Percentiles rank a stretch among this genome's conserved stretches.
These are phyloP conservation scores for Termitomyces sp. DNA, from an alignment of 768 basidiomycete genomes.

Conservation along the genomic window DNA sequence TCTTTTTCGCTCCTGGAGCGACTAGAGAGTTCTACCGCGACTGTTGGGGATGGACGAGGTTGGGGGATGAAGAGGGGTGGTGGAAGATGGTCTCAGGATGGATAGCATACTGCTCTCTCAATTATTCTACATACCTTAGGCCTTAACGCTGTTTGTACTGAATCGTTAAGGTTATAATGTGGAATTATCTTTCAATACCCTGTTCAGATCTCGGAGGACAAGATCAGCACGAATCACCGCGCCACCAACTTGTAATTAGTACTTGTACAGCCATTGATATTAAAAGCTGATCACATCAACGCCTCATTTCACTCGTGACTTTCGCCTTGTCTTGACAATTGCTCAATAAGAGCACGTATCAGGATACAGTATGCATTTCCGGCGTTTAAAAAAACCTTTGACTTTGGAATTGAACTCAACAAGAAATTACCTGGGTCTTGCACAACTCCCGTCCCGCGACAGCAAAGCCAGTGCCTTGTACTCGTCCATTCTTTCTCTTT, in stretches of 20 bases:
- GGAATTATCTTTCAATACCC: not conserved
- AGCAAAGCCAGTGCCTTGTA: not conserved
- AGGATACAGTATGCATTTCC: not conserved
- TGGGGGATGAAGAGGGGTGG: slow-evolving; percentile 21
- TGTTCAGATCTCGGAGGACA: not conserved
- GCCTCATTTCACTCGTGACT: not conserved
- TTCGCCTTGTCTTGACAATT: too few relatives aligned
- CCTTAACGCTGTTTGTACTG: not conserved
- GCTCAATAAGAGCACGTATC: not conserved
- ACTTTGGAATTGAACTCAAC: not conserved
- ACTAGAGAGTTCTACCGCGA: slow-evolving; percentile 18
- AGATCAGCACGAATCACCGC: not conserved
- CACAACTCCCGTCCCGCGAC: not conserved
- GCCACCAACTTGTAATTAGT: not conserved
- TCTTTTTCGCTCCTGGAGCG: slow-evolving; percentile 31
- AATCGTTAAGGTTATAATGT: not conserved
- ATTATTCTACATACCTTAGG: slow-evolving; percentile 4
- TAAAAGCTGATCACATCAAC: not conserved
- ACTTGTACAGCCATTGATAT: too few relatives aligned
- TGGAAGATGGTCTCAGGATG: slow-evolving; percentile 11
- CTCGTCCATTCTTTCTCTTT: not conserved
- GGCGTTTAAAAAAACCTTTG: not conserved
- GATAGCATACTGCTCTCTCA: not conserved
- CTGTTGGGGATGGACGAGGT: slow-evolving; percentile 11
- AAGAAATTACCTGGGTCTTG: not conserved